Percentiles rank a stretch among this genome's conserved stretches.
These are phyloP conservation scores for Anastatica hierochuntica DNA, from an alignment of 345 rosid genomes.

Conservation along the genomic window DNA sequence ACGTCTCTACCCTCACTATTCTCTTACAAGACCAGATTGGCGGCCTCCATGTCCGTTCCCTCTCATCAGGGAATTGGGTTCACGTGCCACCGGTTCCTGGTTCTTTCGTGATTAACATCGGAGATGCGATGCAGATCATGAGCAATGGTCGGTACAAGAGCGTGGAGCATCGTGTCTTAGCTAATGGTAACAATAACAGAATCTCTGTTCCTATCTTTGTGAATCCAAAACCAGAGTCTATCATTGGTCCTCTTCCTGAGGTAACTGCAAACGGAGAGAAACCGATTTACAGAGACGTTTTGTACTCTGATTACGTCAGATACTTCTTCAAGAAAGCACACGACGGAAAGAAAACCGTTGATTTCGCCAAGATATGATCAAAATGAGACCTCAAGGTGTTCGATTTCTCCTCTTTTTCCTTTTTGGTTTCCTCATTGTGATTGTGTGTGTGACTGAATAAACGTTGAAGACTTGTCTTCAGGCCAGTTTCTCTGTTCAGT, in stretches of 20 bases:
- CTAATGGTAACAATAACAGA: conserved; percentile 6
- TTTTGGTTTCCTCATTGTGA: no score
- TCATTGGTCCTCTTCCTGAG: conserved; percentile 15
- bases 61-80: not conserved
- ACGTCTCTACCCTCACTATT: conserved; percentile 16
- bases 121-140: conserved; percentile 19
- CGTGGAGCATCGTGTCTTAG: conserved; percentile 16
- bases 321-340: conserved; percentile 10
- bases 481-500: conserved; percentile 2
- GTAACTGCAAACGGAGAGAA: not conserved
- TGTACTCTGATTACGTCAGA: conserved; percentile 5
- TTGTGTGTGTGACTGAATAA: not conserved
- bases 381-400: not conserved
- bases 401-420: not conserved
- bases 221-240: not conserved
- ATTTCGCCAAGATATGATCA: conserved; percentile 3
- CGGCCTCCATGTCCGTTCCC: conserved; percentile 26
- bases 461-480: not conserved
- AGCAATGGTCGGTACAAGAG: conserved; percentile 20
- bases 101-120: conserved; percentile 8
- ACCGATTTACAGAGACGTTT: conserved; percentile 1
- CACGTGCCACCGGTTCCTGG: conserved; percentile 3
- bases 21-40: conserved; percentile 27
- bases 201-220: conserved; percentile 17
- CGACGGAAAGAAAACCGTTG: conserved; percentile 8